A percentile compares a stretch with the other conserved stretches of the same genome.
phyloP scores from a whole-genome alignment of 495 filamentous ascomycete genomes.

The Aspergillus sclerotiicarbonarius region DNA sequence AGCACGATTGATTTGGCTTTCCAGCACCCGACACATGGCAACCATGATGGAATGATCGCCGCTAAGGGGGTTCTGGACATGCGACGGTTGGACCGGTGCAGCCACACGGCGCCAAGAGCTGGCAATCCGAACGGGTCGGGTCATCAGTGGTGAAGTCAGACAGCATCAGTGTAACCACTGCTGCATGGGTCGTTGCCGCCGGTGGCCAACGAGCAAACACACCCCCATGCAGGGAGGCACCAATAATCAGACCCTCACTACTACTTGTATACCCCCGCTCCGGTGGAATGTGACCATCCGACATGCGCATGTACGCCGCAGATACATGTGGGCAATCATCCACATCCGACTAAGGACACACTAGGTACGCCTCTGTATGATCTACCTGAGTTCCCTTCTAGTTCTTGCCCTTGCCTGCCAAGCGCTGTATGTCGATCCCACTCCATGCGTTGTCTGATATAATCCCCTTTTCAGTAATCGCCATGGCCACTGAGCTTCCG shows the following conservation, averaged over 20 bases:
- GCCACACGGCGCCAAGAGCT: conserved; percentile 18
- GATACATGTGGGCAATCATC: conserved; percentile 11
- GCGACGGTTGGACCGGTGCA: conserved; percentile 18
- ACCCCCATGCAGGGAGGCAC: conserved; percentile 5
- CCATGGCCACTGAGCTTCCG: neutral
- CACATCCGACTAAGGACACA: too few relatives aligned
- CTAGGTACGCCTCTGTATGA: neutral
- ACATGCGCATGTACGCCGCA: conserved; percentile 4
- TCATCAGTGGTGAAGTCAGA: conserved; percentile 13
- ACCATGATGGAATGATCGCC: conserved; percentile 30
- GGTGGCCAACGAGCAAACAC: conserved; percentile 1
- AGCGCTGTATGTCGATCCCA: conserved; percentile 1
- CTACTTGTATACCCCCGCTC: conserved; percentile 1
- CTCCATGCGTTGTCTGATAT: neutral
- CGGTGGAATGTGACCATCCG: conserved; percentile 18
- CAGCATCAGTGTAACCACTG: conserved; percentile 10
- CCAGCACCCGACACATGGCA: conserved; percentile 26
- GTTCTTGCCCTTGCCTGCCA: conserved; percentile 12
- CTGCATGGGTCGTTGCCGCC: neutral
- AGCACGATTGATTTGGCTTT: conserved; percentile 20
- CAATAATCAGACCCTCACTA: conserved; percentile 3
- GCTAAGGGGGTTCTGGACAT: conserved; percentile 21
- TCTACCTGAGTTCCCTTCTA: neutral
- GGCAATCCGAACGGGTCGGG: conserved; percentile 2
- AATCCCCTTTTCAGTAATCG: neutral